Evolutionary conservation across 1,139 yeast genomes (phyloP).

Genomic region (Yamadazyma conglobata): DNA sequence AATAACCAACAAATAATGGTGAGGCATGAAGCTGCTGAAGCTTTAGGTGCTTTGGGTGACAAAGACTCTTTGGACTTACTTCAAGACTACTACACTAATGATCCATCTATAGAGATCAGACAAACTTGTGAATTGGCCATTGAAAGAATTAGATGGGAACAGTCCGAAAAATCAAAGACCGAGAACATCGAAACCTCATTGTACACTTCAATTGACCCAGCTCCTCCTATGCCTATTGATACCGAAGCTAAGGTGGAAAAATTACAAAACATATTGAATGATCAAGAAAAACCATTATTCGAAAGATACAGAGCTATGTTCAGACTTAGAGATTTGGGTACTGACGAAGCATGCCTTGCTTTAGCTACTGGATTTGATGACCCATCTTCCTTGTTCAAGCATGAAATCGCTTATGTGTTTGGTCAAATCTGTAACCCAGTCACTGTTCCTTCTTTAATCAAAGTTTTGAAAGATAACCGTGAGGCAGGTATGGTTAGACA

Average conservation of each 20-base stretch:
- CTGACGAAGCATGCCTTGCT: conserved; percentile 89
- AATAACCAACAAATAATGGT: conserved; percentile 86
- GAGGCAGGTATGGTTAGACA: conserved; percentile 99
- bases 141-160: conserved; percentile 91
- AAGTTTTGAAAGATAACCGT: conserved; percentile 67
- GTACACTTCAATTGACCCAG: conserved; percentile 91
- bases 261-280: conserved; percentile 66
- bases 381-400: conserved; percentile 90
- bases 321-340: conserved; percentile 90
- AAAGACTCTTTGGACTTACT: conserved; percentile 67
- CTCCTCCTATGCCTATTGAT: conserved; percentile 85
- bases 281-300: conserved; percentile 75
- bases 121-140: conserved; percentile 98
- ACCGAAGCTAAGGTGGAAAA: conserved; percentile 55
- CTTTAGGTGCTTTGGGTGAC: conserved; percentile 94
- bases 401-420: conserved; percentile 96
- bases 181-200: conserved; percentile 76
- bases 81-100: conserved; percentile 59
- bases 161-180: conserved; percentile 55
- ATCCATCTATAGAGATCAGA: conserved; percentile 83
- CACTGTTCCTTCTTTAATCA: conserved; percentile 81
- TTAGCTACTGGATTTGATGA: conserved; percentile 88
- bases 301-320: conserved; percentile 98
- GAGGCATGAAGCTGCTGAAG: conserved; percentile 99
- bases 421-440: conserved; percentile 96